Evolutionary conservation across 164 flowering plant genomes (phyloP).

Genomic region (Vitis amurensis): DNA sequence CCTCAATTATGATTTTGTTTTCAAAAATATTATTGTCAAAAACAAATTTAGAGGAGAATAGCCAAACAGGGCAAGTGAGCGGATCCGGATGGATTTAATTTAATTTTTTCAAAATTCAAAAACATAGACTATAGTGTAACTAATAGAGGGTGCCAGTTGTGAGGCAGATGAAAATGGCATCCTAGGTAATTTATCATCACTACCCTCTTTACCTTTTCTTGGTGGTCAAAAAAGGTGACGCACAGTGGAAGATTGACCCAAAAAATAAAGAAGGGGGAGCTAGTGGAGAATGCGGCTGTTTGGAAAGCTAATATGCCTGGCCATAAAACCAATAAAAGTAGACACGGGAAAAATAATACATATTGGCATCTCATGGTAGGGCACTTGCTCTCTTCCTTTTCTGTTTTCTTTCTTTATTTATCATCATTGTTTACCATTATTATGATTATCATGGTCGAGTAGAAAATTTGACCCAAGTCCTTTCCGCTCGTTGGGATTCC

Average conservation of each 20-base stretch:
- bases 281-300: constrained; percentile 6
- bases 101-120: constrained; percentile 2
- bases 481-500: no score
- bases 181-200: not conserved
- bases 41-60: not conserved
- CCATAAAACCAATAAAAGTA: no score
- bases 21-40: no score
- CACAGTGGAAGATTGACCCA: constrained; percentile 9
- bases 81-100: not conserved
- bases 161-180: not conserved
- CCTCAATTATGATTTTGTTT: no score
- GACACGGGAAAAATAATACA: no score
- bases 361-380: no score
- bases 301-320: not conserved
- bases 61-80: constrained; percentile 5
- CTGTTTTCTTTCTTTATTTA: no score
- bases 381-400: no score
- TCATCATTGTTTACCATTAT: no score
- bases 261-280: not conserved
- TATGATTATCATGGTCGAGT: no score
- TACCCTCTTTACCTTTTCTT: not conserved
- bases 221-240: constrained; percentile 3
- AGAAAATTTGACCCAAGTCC: no score
- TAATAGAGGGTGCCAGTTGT: not conserved
- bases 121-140: not conserved